phyloP scores from a whole-genome alignment of 768 basidiomycete species.

The Lentinula sp. region DNA sequence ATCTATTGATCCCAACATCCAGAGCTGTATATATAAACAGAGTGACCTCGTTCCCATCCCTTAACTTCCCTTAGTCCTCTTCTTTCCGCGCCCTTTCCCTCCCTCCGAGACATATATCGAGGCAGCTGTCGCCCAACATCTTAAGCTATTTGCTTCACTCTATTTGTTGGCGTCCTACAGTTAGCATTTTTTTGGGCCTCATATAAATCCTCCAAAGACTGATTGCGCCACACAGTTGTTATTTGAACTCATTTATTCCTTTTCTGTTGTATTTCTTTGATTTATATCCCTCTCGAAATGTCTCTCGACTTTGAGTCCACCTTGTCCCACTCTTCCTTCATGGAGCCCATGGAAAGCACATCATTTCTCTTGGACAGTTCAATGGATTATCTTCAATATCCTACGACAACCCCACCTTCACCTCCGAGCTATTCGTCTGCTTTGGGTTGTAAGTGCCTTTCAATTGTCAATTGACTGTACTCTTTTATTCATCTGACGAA shows the following conservation, averaged over 20 bases:
- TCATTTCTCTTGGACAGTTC: conserved; percentile 43
- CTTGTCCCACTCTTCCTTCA: conserved; percentile 42
- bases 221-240: conserved; percentile 14
- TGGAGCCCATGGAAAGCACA: conserved; percentile 36
- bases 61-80: conserved; percentile 15
- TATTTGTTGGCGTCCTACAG: conserved; percentile 18
- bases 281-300: conserved; percentile 22
- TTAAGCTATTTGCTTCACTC: conserved; percentile 9
- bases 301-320: conserved; percentile 40
- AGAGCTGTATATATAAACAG: neutral
- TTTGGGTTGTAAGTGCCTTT: conserved; percentile 51
- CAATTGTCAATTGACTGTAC: conserved; percentile 7
- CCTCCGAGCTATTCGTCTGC: conserved; percentile 45
- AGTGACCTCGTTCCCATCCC: conserved; percentile 16
- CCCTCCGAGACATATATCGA: conserved; percentile 33
- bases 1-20: neutral
- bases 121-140: conserved; percentile 15
- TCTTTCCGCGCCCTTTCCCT: conserved; percentile 23
- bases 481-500: conserved; percentile 23
- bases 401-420: conserved; percentile 40
- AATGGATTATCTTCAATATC: conserved; percentile 67
- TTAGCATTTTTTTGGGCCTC: conserved; percentile 24
- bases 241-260: conserved; percentile 19
- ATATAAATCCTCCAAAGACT: conserved; percentile 13
- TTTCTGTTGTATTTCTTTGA: conserved; percentile 24